Evolutionary conservation across 108 stramenopile species (phyloP).

Genomic region (Halocafeteria seosinensis): DNA sequence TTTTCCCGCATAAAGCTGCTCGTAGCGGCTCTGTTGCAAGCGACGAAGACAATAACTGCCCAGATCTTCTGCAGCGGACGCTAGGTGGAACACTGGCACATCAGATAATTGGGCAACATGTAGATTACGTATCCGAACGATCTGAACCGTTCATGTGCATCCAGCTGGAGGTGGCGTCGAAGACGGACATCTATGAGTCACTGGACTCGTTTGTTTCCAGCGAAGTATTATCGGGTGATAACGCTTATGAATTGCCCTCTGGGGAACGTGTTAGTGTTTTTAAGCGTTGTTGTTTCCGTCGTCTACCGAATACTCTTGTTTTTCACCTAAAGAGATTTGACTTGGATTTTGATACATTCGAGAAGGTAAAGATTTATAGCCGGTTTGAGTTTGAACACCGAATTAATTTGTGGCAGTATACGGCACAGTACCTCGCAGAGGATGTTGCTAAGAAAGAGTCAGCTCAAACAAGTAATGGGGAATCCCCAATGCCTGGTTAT

Average conservation of each 20-base stretch:
- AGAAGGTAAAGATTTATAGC: conserved; percentile 37
- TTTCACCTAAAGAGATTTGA: conserved; percentile 51
- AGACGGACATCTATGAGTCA: not conserved
- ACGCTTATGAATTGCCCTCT: conserved; percentile 22
- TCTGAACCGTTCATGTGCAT: conserved; percentile 15
- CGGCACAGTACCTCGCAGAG: conserved; percentile 4
- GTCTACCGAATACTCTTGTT: conserved; percentile 21
- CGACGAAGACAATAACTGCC: not conserved
- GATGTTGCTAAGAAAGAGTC: not conserved
- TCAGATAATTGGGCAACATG: not conserved
- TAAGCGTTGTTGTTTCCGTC: conserved; percentile 19
- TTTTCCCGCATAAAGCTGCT: not conserved
- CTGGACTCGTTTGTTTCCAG: not conserved
- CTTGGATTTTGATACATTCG: conserved; percentile 38
- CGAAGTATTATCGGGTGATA: conserved; percentile 11
- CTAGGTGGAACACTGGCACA: not conserved
- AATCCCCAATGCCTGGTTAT: too few species aligned
- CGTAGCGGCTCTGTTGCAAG: too few species aligned
- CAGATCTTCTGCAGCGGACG: not conserved
- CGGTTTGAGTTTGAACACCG: conserved; percentile 32
- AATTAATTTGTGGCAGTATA: conserved; percentile 37
- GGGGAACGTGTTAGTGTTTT: not conserved
- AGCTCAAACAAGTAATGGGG: not conserved
- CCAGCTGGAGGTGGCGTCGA: conserved; percentile 1
- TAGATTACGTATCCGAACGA: conserved; percentile 16